phyloP scores from a whole-genome alignment of 371 early-diverging fungal genomes.

The Saksenaea vasiformis region DNA sequence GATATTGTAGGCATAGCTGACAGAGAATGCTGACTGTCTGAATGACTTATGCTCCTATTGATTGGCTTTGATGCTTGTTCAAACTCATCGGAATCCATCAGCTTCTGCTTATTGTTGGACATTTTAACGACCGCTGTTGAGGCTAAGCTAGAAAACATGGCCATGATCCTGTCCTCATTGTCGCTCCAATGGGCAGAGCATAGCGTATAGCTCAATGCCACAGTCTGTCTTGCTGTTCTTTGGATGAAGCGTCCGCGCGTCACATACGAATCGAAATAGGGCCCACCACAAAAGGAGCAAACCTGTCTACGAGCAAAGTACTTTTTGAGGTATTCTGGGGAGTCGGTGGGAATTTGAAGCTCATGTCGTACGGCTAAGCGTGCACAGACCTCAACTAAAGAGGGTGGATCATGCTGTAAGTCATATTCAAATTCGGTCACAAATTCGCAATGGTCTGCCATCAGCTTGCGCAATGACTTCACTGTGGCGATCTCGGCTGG shows the following conservation, averaged over 20 bases:
- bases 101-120: conserved; percentile 2
- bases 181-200: conserved; percentile 49
- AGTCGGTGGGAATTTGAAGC: conserved; percentile 52
- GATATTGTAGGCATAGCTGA: conserved; percentile 8
- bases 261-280: conserved; percentile 76
- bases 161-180: conserved; percentile 37
- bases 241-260: conserved; percentile 67
- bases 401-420: conserved; percentile 48
- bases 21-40: conserved; percentile 13
- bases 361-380: conserved; percentile 71
- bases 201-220: conserved; percentile 38
- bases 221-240: conserved; percentile 49
- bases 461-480: conserved; percentile 59
- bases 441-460: conserved; percentile 55
- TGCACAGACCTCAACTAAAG: conserved; percentile 77
- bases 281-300: conserved; percentile 88
- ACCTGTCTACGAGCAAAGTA: conserved; percentile 67
- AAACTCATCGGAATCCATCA: conserved; percentile 16
- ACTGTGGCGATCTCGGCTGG: conserved; percentile 49
- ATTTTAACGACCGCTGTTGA: neutral
- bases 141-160: conserved; percentile 30
- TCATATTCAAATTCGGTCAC: conserved; percentile 29
- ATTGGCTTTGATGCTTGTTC: conserved; percentile 5
- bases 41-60: conserved; percentile 11
- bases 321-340: conserved; percentile 58